Base-by-base conservation (phyloP, 768 basidiomycete genomes). In the Amyloporia xantha region DNA sequence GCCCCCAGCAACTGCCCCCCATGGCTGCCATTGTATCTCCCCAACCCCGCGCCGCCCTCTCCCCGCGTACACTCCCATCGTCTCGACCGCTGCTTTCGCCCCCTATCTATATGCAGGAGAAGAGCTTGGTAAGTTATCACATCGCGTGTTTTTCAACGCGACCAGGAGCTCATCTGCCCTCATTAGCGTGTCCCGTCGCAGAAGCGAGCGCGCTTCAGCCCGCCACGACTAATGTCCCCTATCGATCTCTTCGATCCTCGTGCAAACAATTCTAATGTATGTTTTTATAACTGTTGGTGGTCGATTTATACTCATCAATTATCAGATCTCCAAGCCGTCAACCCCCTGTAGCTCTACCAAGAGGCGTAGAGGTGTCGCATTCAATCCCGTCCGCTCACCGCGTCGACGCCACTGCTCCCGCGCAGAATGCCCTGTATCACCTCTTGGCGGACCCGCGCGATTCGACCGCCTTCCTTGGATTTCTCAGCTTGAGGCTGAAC, bases 401-500 rank as follows among this genome's bases (percentile, higher is more conserved):
- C 68, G 69, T 51, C 72, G 71, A 40, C 74, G 71, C 42, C 73
- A 69, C n/a, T 60, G 59, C 27, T 54, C 65, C n/a, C 71, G 69
- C 23, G 40, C 66, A 23, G 75, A 77, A 53, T 72, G 67, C 36
- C 65, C 64, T 24, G 47, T 71, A 49, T 68, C 71, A 36, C 55
- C 69, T 33, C 57, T 59, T 52, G 59, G 55, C 3, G 47, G 52
- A 24, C 62, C 67, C 1, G 50, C 70, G 40, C 54, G 68, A 37
- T 83, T 86, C 60, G 84, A 86, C 66, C 68, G 72, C 23, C 73
- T 86, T 9, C 81, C 84, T 3, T 86, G 84, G 83, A 80, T 83
- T 45, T 71, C 81, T 21, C 71, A 76, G 6, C 66, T 85, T 43
- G 78, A 85, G 44, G 51, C 65, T 44, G 52, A 75, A 5, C 68